Evolutionary conservation across 768 basidiomycete species (phyloP).

Genomic region (Pseudohyphozyma bogoriensis): DNA sequence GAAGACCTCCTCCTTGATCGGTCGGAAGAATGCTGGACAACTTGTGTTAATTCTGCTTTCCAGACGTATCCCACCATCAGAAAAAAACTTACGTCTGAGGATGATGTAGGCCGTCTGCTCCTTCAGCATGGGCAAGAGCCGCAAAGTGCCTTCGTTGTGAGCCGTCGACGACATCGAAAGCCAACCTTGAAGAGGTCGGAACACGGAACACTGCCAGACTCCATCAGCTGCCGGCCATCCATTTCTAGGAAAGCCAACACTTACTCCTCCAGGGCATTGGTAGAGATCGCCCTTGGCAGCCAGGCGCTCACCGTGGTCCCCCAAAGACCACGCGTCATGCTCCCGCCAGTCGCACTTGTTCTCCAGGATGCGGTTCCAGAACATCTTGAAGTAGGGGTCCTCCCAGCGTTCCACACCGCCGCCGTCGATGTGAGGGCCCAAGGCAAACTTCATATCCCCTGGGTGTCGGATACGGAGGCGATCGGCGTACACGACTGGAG

Average conservation of each 20-base stretch:
- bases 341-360: constrained; percentile 49
- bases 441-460: constrained; percentile 56
- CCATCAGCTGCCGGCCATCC: not conserved
- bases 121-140: constrained; percentile 51
- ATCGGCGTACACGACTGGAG: constrained; percentile 61
- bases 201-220: constrained; percentile 34
- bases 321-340: constrained; percentile 43
- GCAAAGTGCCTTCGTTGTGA: constrained; percentile 46
- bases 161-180: constrained; percentile 1
- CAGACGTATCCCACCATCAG: too few species aligned
- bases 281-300: constrained; percentile 40
- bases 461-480: constrained; percentile 62
- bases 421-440: constrained; percentile 46
- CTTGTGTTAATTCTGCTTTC: too few species aligned
- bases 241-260: constrained; percentile 2
- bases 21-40: constrained; percentile 58
- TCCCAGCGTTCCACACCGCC: constrained; percentile 69
- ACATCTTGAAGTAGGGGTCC: constrained; percentile 39
- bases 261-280: not conserved
- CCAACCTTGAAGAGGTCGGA: constrained; percentile 38
- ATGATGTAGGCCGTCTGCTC: constrained; percentile 54
- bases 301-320: constrained; percentile 23
- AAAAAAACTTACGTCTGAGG: too few species aligned
- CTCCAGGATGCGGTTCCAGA: constrained; percentile 45
- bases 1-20: constrained; percentile 31